A percentile compares a stretch with the other conserved stretches of the same genome.
Conservation (phyloP, 75 land plant genomes). For the Cunninghamia lanceolata region DNA sequence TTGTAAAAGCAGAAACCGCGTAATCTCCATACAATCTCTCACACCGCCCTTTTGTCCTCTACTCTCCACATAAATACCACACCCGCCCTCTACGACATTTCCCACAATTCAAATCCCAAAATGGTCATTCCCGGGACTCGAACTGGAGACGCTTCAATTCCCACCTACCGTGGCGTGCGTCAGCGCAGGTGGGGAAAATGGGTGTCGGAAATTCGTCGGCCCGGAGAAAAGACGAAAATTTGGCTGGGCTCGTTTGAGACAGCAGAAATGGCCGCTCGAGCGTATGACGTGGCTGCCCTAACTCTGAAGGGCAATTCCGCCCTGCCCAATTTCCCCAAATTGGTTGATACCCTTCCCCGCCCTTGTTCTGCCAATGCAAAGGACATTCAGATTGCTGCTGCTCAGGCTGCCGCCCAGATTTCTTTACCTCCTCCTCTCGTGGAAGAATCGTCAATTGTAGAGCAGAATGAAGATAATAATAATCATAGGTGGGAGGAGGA, state of each 20-base stretch:
- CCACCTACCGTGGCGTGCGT: slow-evolving; percentile 27
- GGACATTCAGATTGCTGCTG: slow-evolving; percentile 12
- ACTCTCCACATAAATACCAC: background rate
- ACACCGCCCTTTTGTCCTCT: background rate
- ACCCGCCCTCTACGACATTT: background rate
- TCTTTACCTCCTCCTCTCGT: background rate
- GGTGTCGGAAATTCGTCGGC: slow-evolving; percentile 39
- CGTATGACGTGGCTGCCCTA: slow-evolving; percentile 34
- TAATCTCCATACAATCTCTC: background rate
- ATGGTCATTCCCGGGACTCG: background rate
- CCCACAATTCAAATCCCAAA: background rate
- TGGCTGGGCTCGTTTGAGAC: slow-evolving; percentile 39
- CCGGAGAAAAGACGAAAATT: slow-evolving; percentile 25
- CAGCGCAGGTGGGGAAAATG: slow-evolving; percentile 35
- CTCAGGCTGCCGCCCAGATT: background rate
- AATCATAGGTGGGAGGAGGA: too few species aligned
- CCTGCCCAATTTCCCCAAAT: slow-evolving; percentile 23
- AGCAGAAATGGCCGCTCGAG: slow-evolving; percentile 36
- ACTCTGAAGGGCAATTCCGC: slow-evolving; percentile 17
- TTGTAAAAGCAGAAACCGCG: background rate
- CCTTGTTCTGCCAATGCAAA: background rate
- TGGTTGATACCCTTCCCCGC: background rate
- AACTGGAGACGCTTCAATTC: slow-evolving; percentile 6
- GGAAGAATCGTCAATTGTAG: background rate
- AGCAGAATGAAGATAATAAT: too few species aligned